These are phyloP conservation scores for Xylaria polymorpha DNA, from an alignment of 2,329 filamentous ascomycete genomes.

Conservation along the genomic window DNA sequence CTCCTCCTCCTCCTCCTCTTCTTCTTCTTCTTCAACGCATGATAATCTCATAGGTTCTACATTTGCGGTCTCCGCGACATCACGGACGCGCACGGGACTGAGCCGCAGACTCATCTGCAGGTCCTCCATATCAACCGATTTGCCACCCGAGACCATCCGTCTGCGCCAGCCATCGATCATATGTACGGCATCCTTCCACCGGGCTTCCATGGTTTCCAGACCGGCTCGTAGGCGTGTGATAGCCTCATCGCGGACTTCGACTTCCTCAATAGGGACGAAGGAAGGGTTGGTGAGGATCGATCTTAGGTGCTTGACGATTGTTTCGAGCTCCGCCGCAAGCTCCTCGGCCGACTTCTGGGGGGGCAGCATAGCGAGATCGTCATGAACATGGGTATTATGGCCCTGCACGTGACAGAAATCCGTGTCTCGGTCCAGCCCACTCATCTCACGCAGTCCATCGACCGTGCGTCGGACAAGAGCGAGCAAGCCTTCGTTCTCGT, in stretches of 20 bases:
- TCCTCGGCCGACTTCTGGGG: constrained; percentile 66
- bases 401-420: constrained; percentile 44
- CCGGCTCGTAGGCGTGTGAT: constrained; percentile 84
- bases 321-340: constrained; percentile 78
- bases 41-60: constrained; percentile 53
- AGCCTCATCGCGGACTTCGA: constrained; percentile 91
- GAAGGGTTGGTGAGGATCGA: constrained; percentile 92
- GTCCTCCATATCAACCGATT: constrained; percentile 75
- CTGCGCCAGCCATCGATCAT: constrained; percentile 94
- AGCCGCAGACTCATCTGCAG: constrained; percentile 75
- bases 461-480: constrained; percentile 77
- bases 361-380: constrained; percentile 22
- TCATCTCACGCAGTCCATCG: constrained; percentile 76
- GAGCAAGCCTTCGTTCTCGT: constrained; percentile 90
- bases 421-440: constrained; percentile 60
- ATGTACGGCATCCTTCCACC: constrained; percentile 89
- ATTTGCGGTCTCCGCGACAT: constrained; percentile 61
- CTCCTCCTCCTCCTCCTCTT: constrained; percentile 61
- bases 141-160: constrained; percentile 77
- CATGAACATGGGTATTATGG: constrained; percentile 6
- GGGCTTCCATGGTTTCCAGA: constrained; percentile 92
- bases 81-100: constrained; percentile 67
- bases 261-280: constrained; percentile 94
- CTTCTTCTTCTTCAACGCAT: constrained; percentile 57
- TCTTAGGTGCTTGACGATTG: constrained; percentile 82